Conservation (phyloP, 345 rosid genomes). For the Sonneratia alba region DNA sequence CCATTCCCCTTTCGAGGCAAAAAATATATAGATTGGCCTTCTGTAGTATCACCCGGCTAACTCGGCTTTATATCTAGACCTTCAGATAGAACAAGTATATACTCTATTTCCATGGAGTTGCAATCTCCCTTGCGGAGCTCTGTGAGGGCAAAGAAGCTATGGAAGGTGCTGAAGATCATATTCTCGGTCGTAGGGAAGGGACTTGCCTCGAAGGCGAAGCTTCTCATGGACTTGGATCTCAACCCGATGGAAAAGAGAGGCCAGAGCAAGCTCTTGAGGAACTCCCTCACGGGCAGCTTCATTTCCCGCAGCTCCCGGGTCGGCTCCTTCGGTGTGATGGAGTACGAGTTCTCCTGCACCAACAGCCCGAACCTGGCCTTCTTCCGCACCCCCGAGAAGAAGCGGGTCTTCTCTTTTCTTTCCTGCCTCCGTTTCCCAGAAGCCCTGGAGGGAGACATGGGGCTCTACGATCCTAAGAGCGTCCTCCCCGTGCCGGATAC, state of each 20-base stretch:
- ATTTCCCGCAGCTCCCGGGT: background rate
- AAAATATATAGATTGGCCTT: no score
- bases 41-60: no score
- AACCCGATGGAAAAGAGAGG: background rate
- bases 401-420: background rate
- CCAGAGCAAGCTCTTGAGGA: background rate
- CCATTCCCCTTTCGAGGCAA: no score
- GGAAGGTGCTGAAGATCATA: constrained; percentile 8
- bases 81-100: background rate
- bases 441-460: background rate
- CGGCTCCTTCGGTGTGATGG: background rate
- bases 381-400: constrained; percentile 3
- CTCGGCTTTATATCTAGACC: no score
- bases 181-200: constrained; percentile 1
- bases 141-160: background rate
- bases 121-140: background rate
- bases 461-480: background rate
- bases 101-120: constrained; percentile 6
- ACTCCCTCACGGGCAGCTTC: background rate
- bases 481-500: background rate
- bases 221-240: background rate
- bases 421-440: background rate
- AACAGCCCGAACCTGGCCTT: constrained; percentile 1
- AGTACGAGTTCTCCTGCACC: constrained; percentile 13
- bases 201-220: background rate